Conservation (phyloP, 2,329 filamentous ascomycete species). For the Monilinia fructigena region DNA sequence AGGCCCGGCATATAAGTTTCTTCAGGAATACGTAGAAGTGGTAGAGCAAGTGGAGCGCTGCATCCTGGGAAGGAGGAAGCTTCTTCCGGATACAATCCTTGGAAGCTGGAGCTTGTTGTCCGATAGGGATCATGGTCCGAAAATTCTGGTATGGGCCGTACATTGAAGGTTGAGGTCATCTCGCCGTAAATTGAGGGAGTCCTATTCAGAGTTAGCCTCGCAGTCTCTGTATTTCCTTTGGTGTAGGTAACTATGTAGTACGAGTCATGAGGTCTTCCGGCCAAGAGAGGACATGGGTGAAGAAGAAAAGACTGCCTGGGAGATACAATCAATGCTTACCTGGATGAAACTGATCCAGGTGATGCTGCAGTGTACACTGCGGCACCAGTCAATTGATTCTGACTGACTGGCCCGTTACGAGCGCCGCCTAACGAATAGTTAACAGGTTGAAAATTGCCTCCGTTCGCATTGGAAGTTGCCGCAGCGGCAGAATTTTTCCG, state of each 20-base stretch:
- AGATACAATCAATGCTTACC: conserved; percentile 16
- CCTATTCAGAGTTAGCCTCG: conserved; percentile 17
- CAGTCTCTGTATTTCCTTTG: background rate
- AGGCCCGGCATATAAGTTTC: conserved; percentile 35
- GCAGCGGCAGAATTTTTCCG: conserved; percentile 32
- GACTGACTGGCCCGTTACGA: conserved; percentile 30
- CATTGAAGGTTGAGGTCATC: conserved; percentile 14
- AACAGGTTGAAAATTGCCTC: conserved; percentile 31
- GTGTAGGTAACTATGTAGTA: background rate
- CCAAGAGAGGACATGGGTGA: conserved; percentile 23
- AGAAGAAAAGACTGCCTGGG: background rate
- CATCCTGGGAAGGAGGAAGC: conserved; percentile 27
- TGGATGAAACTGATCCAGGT: conserved; percentile 26
- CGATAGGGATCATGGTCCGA: conserved; percentile 7
- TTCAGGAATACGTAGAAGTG: conserved; percentile 37
- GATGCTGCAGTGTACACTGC: conserved; percentile 31
- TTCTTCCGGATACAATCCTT: conserved; percentile 26
- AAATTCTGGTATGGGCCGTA: conserved; percentile 15
- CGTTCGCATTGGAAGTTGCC: conserved; percentile 31
- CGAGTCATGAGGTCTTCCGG: background rate
- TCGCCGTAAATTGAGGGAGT: conserved; percentile 2
- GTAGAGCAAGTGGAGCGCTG: conserved; percentile 29
- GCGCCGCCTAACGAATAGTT: conserved; percentile 30
- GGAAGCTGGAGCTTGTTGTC: conserved; percentile 25
- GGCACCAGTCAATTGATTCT: conserved; percentile 30